Evolutionary conservation across 1,139 yeast genomes (phyloP), one percentile per base, ranked within the genome.

Genomic region (Candida frijolesensis): DNA sequence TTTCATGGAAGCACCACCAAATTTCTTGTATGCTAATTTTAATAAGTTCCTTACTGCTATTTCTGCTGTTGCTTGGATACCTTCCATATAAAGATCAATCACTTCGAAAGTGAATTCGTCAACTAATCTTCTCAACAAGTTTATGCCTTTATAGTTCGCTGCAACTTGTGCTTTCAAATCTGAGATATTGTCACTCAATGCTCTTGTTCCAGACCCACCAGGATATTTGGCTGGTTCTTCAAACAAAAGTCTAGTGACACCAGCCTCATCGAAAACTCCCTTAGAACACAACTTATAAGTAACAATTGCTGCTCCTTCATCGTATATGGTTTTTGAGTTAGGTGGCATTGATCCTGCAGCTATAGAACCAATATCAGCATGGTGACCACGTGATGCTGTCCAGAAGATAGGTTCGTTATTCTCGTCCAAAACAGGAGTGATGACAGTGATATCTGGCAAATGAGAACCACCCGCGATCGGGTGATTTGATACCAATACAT

Each of bases 401-500:
- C 79, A 75, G 54, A 72, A 74, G 12, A 72, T 60, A 1, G 77
- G 75, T 16, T 65, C 57, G 27, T 67, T 67, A 30, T 64, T 56
- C 2, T 59, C 52, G 54, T 68, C 67, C 51, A 71, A 63, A 1
- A 82, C 82, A 2, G 87, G 87, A 9, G 91, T 85, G 12, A 88
- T 85, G 4, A 90, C 90, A 0, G 95, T 89, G 46, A 87, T 84
- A 70, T 89, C 96, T 0, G 96, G 95, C 52, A 88, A 73, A 69
- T 88, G 96, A 0, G 92, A 84, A 1, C 95, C 95, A 25, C 95
- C 95, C 52, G 84, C 84, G 19, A 79, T 83, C 1, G 96, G 96
- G 61, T 88, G 95, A 61, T 88, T 88, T 1, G 91, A 82, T 5
- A 87, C 85, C 32, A 88, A 66, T 1, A 87, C 94, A 67, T 87